phyloP scores from a whole-genome alignment of 1,139 yeast species.

The Suhomyces taliae region DNA sequence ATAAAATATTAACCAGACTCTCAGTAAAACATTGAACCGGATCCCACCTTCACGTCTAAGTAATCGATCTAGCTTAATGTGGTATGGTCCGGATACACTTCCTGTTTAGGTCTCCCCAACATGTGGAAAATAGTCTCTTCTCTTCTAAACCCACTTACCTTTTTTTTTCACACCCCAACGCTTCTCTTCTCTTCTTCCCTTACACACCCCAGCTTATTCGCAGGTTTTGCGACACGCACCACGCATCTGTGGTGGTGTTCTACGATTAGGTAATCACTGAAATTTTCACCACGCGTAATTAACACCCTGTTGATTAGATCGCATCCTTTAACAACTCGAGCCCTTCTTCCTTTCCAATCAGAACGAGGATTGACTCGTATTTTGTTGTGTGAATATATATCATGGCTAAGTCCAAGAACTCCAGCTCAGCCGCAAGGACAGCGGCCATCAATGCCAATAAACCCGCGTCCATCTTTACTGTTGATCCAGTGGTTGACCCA shows the following conservation, averaged over 20 bases:
- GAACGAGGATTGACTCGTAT: not conserved
- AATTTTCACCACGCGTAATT: slow-evolving; percentile 9
- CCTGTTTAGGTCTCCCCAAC: too few relatives aligned
- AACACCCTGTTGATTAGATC: slow-evolving; percentile 11
- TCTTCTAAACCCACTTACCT: too few relatives aligned
- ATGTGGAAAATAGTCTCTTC: too few relatives aligned
- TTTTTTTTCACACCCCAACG: too few relatives aligned
- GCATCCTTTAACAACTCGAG: not conserved
- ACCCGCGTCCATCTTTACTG: slow-evolving; percentile 13
- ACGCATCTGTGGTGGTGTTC: not conserved
- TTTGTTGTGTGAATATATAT: not conserved
- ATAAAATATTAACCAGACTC: too few relatives aligned
- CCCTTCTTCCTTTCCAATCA: not conserved
- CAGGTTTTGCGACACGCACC: too few relatives aligned
- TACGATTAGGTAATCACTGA: slow-evolving; percentile 1
- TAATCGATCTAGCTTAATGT: too few relatives aligned
- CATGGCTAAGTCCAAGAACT: slow-evolving; percentile 10
- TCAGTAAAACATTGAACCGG: too few relatives aligned
- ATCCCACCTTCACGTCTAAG: too few relatives aligned
- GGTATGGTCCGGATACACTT: too few relatives aligned
- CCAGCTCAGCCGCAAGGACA: slow-evolving; percentile 10
- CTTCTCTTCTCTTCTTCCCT: too few relatives aligned
- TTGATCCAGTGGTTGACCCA: slow-evolving; percentile 32
- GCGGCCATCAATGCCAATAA: slow-evolving; percentile 12
- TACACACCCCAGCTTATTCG: too few relatives aligned